A percentile compares a stretch with the other conserved stretches of the same genome.
Evolutionary conservation across 1,139 yeast genomes (phyloP).

Genomic region (Kodamaea suecica): DNA sequence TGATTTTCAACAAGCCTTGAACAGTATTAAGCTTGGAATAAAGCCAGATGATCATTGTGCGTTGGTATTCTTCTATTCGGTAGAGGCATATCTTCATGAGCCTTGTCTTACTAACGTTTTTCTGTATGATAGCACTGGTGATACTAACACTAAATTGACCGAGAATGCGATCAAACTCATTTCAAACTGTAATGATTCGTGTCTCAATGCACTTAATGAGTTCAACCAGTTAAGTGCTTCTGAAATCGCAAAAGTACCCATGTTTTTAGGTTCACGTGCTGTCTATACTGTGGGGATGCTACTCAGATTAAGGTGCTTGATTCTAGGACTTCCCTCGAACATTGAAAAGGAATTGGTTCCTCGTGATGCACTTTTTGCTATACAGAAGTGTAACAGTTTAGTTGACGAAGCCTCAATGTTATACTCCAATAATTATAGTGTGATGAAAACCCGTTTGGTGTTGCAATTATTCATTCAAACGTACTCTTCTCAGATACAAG

Average conservation of each 20-base stretch:
- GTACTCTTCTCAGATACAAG: slow-evolving; percentile 51
- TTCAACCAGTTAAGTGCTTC: slow-evolving; percentile 43
- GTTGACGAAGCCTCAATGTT: slow-evolving; percentile 33
- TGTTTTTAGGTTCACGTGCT: slow-evolving; percentile 60
- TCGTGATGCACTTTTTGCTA: slow-evolving; percentile 40
- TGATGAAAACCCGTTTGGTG: slow-evolving; percentile 53
- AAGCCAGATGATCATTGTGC: slow-evolving; percentile 37
- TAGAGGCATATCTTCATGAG: slow-evolving; percentile 74
- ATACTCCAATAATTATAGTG: slow-evolving; percentile 48
- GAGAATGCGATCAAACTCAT: slow-evolving; percentile 36
- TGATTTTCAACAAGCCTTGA: slow-evolving; percentile 44
- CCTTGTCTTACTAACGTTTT: slow-evolving; percentile 42
- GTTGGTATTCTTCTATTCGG: slow-evolving; percentile 56
- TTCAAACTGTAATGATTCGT: slow-evolving; percentile 53
- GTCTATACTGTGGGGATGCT: slow-evolving; percentile 68
- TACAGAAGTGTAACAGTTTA: slow-evolving; percentile 43
- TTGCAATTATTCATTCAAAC: slow-evolving; percentile 59
- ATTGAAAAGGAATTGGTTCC: slow-evolving; percentile 51
- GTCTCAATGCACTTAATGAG: slow-evolving; percentile 50
- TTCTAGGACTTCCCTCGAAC: slow-evolving; percentile 53
- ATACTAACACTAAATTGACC: slow-evolving; percentile 16
- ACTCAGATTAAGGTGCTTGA: slow-evolving; percentile 54
- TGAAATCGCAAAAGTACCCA: slow-evolving; percentile 55
- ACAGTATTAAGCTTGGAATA: slow-evolving; percentile 35
- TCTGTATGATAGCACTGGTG: slow-evolving; percentile 17